A percentile compares a stretch with the other conserved stretches of the same genome.
These are phyloP conservation scores for Colletotrichum sp. DNA, from an alignment of 2,329 filamentous ascomycete species.

Conservation along the genomic window DNA sequence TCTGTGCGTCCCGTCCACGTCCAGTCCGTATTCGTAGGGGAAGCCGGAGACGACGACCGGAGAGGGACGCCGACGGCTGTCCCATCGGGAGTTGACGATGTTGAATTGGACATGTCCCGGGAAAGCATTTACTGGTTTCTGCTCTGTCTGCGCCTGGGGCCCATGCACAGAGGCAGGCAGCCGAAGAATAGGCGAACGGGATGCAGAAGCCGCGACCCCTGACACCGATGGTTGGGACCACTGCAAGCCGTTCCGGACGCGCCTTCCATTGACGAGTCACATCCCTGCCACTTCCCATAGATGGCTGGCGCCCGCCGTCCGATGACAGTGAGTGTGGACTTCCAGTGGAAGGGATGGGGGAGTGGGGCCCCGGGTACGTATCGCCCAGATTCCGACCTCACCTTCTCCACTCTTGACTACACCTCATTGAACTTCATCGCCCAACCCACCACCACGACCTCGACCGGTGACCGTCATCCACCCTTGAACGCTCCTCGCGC, in stretches of 20 bases:
- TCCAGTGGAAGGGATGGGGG: not conserved
- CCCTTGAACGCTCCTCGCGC: not conserved
- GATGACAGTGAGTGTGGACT: not conserved
- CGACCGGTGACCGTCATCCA: not conserved
- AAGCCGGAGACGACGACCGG: not conserved
- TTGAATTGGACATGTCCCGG: not conserved
- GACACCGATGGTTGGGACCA: constrained; percentile 1
- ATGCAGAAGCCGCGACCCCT: not conserved
- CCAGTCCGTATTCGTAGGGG: not conserved
- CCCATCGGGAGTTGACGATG: not conserved
- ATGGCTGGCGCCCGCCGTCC: not conserved
- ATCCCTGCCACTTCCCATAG: not conserved
- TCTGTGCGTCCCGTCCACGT: not conserved
- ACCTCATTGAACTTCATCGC: not conserved
- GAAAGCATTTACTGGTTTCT: not conserved
- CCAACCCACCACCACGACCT: not conserved
- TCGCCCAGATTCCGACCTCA: not conserved
- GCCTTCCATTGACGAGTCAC: not conserved
- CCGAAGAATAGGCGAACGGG: constrained; percentile 16
- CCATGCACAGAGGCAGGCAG: not conserved
- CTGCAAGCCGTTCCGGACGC: not conserved
- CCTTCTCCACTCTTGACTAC: not conserved
- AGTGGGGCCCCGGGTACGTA: not conserved
- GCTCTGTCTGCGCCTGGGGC: not conserved
- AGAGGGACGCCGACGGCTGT: not conserved